These are phyloP conservation scores for Nicotiana noctiflora DNA, from an alignment of 257 asterid species.

Conservation along the genomic window DNA sequence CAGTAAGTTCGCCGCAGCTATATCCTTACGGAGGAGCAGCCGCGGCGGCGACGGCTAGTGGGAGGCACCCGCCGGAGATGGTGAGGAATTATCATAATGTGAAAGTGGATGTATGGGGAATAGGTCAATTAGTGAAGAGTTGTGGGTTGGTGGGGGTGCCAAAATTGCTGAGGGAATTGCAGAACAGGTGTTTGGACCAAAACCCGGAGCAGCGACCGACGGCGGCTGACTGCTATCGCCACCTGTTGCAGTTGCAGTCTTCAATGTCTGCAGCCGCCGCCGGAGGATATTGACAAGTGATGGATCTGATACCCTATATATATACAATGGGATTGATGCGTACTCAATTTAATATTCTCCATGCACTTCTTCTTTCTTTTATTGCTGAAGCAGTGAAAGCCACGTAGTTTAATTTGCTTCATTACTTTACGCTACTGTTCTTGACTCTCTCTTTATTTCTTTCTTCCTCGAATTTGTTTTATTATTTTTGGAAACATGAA, in stretches of 20 bases:
- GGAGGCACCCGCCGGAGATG: slow-evolving; percentile 42
- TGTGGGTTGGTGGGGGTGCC: slow-evolving; percentile 38
- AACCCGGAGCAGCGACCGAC: slow-evolving; percentile 49
- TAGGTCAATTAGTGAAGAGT: slow-evolving; percentile 42
- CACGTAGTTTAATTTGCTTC: neutral
- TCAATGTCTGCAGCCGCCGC: slow-evolving; percentile 36
- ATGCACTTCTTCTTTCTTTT: neutral
- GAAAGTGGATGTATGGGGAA: slow-evolving; percentile 48
- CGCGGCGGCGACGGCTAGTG: slow-evolving; percentile 19
- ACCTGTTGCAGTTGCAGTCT: slow-evolving; percentile 47
- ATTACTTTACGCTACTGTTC: neutral
- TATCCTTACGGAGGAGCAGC: slow-evolving; percentile 22
- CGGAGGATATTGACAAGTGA: slow-evolving; percentile 21
- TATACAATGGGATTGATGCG: slow-evolving; percentile 11
- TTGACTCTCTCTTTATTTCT: neutral
- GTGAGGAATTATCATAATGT: slow-evolving; percentile 34
- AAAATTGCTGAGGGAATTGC: slow-evolving; percentile 34
- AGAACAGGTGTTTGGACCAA: slow-evolving; percentile 42
- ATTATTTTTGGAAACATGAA: neutral
- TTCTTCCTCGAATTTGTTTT: neutral
- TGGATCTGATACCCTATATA: neutral
- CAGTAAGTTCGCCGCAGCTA: slow-evolving; percentile 37
- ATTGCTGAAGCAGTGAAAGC: neutral
- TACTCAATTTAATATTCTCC: neutral
- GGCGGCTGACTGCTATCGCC: slow-evolving; percentile 57